phyloP scores from a whole-genome alignment of 352 stramenopile genomes.

The Phytophthora megakarya region DNA sequence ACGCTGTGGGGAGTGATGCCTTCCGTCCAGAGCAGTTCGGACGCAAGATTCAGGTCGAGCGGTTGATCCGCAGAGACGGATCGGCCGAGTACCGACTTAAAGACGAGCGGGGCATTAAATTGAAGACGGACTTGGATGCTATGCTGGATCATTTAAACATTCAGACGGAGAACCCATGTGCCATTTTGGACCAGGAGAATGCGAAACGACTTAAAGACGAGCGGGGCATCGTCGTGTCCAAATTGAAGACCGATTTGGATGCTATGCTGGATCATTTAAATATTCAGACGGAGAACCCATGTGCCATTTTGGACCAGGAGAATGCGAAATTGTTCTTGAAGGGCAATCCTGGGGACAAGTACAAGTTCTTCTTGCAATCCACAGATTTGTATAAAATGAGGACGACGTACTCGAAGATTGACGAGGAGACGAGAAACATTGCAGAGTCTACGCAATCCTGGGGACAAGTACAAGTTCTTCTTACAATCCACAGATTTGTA shows the following conservation, averaged over 20 bases:
- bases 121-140: slow-evolving; percentile 93
- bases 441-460: slow-evolving; percentile 86
- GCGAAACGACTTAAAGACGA: no score
- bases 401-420: slow-evolving; percentile 86
- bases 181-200: slow-evolving; percentile 97
- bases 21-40: slow-evolving; percentile 93
- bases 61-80: slow-evolving; percentile 86
- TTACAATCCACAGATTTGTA: slow-evolving; percentile 96
- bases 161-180: slow-evolving; percentile 97
- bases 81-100: slow-evolving; percentile 81
- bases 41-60: slow-evolving; percentile 93
- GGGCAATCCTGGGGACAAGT: slow-evolving; percentile 95
- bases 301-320: slow-evolving; percentile 97
- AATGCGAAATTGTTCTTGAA: slow-evolving; percentile 98
- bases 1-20: slow-evolving; percentile 84
- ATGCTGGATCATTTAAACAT: slow-evolving; percentile 96
- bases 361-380: slow-evolving; percentile 97
- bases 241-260: slow-evolving; percentile 92
- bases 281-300: slow-evolving; percentile 97
- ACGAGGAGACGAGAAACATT: slow-evolving; percentile 74
- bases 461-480: slow-evolving; percentile 98
- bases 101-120: slow-evolving; percentile 72
- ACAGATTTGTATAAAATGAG: slow-evolving; percentile 95
- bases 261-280: slow-evolving; percentile 95
- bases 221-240: no score